phyloP scores from a whole-genome alignment of 805 yeast genomes.

The Yarrowia divulgata region DNA sequence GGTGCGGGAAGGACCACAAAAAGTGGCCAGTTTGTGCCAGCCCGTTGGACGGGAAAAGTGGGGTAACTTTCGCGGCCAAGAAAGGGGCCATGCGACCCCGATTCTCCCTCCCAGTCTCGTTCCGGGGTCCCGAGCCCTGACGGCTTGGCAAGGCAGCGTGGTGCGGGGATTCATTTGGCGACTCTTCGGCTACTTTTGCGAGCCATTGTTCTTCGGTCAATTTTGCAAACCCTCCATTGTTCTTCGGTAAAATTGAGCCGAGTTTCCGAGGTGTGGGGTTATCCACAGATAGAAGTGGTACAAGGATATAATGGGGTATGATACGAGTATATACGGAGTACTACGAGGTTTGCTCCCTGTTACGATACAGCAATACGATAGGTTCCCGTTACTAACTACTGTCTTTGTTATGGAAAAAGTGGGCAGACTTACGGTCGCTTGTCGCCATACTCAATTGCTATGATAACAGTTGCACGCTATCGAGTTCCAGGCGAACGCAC shows the following conservation, averaged over 20 bases:
- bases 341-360: no score
- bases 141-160: neutral
- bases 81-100: neutral
- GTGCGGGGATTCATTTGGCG: neutral
- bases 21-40: slow-evolving; percentile 24
- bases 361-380: no score
- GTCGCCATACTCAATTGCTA: slow-evolving; percentile 1
- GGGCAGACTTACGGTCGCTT: slow-evolving; percentile 1
- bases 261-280: neutral
- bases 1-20: neutral
- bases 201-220: no score
- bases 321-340: no score
- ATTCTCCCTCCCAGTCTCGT: neutral
- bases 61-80: neutral
- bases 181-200: no score
- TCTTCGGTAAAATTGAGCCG: neutral
- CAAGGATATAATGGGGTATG: no score
- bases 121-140: neutral
- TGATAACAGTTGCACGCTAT: neutral
- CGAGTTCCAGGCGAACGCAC: no score
- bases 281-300: neutral
- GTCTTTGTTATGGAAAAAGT: neutral
- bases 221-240: no score
- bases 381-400: no score
- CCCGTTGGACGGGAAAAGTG: slow-evolving; percentile 24